phyloP scores from a whole-genome alignment of 2,329 filamentous ascomycete species.

The Colletotrichum sp. region DNA sequence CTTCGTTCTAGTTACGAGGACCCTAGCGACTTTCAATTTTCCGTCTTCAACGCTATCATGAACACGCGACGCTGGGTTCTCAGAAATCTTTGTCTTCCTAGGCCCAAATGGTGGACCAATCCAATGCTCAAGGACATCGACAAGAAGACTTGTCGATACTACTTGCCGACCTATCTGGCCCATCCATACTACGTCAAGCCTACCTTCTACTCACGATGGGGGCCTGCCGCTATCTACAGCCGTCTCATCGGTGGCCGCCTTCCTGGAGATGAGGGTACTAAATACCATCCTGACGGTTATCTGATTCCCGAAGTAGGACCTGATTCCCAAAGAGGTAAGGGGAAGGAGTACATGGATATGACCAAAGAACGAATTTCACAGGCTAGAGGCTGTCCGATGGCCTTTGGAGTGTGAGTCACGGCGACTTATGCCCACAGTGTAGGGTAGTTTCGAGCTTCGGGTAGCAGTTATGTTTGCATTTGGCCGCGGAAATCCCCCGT shows the following conservation, averaged over 20 bases:
- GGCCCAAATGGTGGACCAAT: slow-evolving; percentile 31
- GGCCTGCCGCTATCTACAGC: slow-evolving; percentile 46
- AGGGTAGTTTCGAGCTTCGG: not conserved
- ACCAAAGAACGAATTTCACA: not conserved
- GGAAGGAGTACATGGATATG: slow-evolving; percentile 18
- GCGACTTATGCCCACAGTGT: not conserved
- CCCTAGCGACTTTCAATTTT: not conserved
- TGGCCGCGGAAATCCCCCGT: fast-evolving
- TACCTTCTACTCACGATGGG: slow-evolving; percentile 53
- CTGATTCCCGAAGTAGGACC: slow-evolving; percentile 31
- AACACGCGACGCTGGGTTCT: slow-evolving; percentile 47
- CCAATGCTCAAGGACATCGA: slow-evolving; percentile 36
- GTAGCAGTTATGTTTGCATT: not conserved
- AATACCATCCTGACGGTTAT: slow-evolving; percentile 53
- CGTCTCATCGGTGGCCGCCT: slow-evolving; percentile 49
- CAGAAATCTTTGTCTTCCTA: slow-evolving; percentile 54
- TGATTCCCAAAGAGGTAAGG: slow-evolving; percentile 23
- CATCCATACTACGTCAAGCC: slow-evolving; percentile 60
- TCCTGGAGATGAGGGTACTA: slow-evolving; percentile 50
- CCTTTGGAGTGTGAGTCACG: not conserved
- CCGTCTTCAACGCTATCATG: slow-evolving; percentile 32
- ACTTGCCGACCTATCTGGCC: slow-evolving; percentile 44
- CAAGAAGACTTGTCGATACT: slow-evolving; percentile 44
- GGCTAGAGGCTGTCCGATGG: slow-evolving; percentile 4
- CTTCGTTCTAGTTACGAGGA: not conserved